Evolutionary conservation across 306 rosid genomes (phyloP).

Genomic region (Ammopiptanthus mongolicus): DNA sequence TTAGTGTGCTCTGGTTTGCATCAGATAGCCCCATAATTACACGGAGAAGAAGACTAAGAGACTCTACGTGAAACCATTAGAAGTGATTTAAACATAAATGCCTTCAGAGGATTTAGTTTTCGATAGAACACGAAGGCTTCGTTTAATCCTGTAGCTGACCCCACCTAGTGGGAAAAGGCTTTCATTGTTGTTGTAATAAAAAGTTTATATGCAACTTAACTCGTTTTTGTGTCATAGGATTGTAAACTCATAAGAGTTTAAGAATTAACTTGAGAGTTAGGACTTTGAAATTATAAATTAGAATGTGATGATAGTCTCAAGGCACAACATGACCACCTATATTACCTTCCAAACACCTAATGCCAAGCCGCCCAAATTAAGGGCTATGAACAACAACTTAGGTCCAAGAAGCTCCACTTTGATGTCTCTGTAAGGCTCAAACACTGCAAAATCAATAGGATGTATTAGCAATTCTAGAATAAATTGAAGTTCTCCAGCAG

Average conservation of each 20-base stretch:
- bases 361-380: conserved; percentile 87
- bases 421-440: conserved; percentile 93
- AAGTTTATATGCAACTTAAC: not conserved
- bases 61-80: too few species aligned
- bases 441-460: conserved; percentile 50
- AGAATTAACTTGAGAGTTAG: not conserved
- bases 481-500: not conserved
- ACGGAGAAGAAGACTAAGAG: too few species aligned
- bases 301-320: not conserved
- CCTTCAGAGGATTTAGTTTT: too few species aligned
- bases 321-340: not conserved
- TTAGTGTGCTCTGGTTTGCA: too few species aligned
- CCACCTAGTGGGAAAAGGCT: too few species aligned
- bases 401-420: conserved; percentile 94
- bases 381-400: conserved; percentile 87
- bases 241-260: not conserved
- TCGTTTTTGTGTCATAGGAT: not conserved
- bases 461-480: conserved; percentile 4
- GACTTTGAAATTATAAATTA: not conserved
- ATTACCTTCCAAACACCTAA: conserved; percentile 75
- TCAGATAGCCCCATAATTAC: too few species aligned
- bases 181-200: too few species aligned
- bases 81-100: too few species aligned
- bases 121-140: too few species aligned
- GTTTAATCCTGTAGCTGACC: too few species aligned